phyloP scores from a whole-genome alignment of 176 grass and related monocot species.

The Panicum miliaceum region DNA sequence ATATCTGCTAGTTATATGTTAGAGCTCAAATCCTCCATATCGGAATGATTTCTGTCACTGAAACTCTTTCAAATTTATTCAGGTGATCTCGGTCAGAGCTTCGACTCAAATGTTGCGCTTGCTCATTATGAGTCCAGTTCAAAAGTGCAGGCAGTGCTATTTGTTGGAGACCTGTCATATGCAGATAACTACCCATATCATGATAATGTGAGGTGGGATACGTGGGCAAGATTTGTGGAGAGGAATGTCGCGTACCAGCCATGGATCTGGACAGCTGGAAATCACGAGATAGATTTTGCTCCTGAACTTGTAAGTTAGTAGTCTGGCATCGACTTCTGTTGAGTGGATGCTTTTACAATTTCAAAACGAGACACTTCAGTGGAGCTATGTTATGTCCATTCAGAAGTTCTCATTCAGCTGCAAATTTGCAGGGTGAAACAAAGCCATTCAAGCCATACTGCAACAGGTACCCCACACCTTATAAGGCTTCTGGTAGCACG shows the following conservation, averaged over 20 bases:
- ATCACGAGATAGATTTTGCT: conserved; percentile 89
- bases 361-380: background rate
- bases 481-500: conserved; percentile 72
- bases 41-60: background rate
- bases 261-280: conserved; percentile 97
- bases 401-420: conserved; percentile 11
- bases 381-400: background rate
- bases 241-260: conserved; percentile 87
- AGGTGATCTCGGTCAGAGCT: conserved; percentile 96
- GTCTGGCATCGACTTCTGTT: background rate
- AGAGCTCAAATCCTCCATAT: background rate
- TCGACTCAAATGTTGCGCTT: conserved; percentile 79
- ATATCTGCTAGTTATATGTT: background rate
- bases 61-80: conserved; percentile 37
- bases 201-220: conserved; percentile 96
- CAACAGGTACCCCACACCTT: conserved; percentile 71
- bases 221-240: conserved; percentile 89
- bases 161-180: conserved; percentile 80
- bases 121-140: conserved; percentile 81
- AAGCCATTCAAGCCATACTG: conserved; percentile 79
- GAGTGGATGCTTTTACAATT: background rate
- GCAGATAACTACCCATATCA: conserved; percentile 83
- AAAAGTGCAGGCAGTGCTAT: conserved; percentile 71
- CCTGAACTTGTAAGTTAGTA: conserved; percentile 74
- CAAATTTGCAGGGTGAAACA: conserved; percentile 76